Conservation (phyloP, 2,329 filamentous ascomycete species). For the Cytospora paraplurivora region DNA sequence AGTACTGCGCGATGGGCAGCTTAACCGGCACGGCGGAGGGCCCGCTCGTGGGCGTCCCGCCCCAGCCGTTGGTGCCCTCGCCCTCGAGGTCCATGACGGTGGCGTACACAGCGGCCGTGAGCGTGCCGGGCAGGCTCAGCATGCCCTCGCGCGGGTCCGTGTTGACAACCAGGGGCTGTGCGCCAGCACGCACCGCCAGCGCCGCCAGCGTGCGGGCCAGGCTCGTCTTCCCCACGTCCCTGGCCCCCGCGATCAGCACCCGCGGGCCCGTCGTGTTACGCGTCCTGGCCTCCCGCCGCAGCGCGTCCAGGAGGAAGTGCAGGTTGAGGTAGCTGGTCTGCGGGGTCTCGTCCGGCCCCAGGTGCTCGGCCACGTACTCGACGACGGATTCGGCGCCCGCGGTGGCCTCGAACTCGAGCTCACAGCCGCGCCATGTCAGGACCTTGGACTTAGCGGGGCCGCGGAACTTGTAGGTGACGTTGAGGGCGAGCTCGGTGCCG, state of each 20-base stretch:
- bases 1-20: constrained; percentile 87
- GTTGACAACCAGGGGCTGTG: constrained; percentile 81
- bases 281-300: constrained; percentile 62
- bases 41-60: constrained; percentile 85
- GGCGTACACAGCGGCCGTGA: constrained; percentile 85
- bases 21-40: constrained; percentile 88
- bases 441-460: constrained; percentile 79
- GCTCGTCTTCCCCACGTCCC: constrained; percentile 81
- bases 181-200: constrained; percentile 74
- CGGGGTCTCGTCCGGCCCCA: constrained; percentile 75
- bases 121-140: constrained; percentile 74
- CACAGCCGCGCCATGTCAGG: constrained; percentile 89
- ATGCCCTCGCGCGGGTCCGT: constrained; percentile 80
- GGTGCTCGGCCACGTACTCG: constrained; percentile 61
- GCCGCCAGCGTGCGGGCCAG: constrained; percentile 75
- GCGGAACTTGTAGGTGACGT: constrained; percentile 77
- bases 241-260: constrained; percentile 80
- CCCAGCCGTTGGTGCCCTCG: constrained; percentile 79
- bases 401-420: constrained; percentile 72
- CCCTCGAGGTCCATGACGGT: constrained; percentile 79
- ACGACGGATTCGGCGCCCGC: constrained; percentile 54
- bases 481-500: constrained; percentile 85
- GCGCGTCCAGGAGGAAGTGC: constrained; percentile 79
- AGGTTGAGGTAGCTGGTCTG: constrained; percentile 81
- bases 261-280: constrained; percentile 62